Conservation (phyloP, 306 rosid genomes). For the Clitoria ternatea region DNA sequence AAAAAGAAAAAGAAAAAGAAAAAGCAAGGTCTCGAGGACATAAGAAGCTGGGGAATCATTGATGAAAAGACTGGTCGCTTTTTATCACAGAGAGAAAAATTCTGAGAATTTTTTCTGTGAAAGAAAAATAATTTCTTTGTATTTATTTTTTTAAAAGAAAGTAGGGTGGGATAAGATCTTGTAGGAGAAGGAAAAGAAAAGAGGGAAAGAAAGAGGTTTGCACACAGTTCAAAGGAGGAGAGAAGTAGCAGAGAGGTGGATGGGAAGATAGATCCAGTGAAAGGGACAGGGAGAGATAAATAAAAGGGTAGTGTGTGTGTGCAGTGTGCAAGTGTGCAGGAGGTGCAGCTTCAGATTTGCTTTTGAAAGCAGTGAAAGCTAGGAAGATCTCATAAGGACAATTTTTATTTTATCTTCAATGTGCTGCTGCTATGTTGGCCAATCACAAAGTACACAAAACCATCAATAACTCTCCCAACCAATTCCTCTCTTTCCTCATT, state of each 20-base stretch:
- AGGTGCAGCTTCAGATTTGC: conserved; percentile 30
- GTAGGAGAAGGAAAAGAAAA: conserved; percentile 60
- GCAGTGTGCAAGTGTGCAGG: background rate
- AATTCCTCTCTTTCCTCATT: background rate
- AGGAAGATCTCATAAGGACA: conserved; percentile 13
- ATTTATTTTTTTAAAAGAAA: conserved; percentile 37
- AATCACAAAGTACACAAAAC: conserved; percentile 13
- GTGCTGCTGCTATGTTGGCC: background rate
- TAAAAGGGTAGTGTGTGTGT: background rate
- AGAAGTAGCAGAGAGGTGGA: conserved; percentile 25
- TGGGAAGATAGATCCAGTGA: conserved; percentile 20
- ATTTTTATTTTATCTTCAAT: conserved; percentile 6
- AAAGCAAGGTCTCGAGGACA: conserved; percentile 21
- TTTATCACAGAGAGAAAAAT: conserved; percentile 25
- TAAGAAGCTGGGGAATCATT: conserved; percentile 28
- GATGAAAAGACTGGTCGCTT: conserved; percentile 29
- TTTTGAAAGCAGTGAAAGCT: conserved; percentile 28
- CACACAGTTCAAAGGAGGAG: conserved; percentile 29
- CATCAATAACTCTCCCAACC: background rate
- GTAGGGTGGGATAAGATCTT: conserved; percentile 80
- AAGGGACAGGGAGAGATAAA: conserved; percentile 16
- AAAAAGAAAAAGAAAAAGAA: background rate
- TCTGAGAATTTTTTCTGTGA: conserved; percentile 27
- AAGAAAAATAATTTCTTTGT: no score
- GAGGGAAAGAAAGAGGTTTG: conserved; percentile 2